Evolutionary conservation across 768 basidiomycete species (phyloP).

Genomic region (Mycena pura): DNA sequence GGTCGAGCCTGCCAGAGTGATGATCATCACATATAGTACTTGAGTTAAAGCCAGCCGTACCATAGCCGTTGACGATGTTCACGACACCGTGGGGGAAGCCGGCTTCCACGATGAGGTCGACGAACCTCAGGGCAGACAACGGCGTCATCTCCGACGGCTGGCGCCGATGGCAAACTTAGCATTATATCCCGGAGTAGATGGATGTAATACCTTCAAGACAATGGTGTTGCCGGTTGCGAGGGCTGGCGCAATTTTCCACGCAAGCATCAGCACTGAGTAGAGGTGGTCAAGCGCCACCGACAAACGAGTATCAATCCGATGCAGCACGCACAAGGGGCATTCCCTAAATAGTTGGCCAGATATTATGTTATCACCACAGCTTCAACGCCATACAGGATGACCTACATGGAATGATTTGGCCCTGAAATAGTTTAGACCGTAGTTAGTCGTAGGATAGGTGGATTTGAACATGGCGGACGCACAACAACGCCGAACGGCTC

Average conservation of each 20-base stretch:
- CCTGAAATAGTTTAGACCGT: conserved; percentile 22
- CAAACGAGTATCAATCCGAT: not conserved
- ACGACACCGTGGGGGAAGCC: conserved; percentile 77
- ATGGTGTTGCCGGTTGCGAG: conserved; percentile 61
- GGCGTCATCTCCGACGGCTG: conserved; percentile 74
- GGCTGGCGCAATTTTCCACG: conserved; percentile 39
- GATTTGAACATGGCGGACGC: conserved; percentile 15
- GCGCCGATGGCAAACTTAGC: not conserved
- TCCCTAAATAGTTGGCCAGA: no score
- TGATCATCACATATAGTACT: conserved; percentile 46
- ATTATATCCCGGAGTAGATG: not conserved
- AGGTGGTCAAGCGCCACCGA: not conserved
- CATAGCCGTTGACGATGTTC: conserved; percentile 73
- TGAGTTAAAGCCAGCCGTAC: conserved; percentile 49
- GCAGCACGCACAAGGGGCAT: conserved; percentile 63
- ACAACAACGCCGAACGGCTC: conserved; percentile 64
- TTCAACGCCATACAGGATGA: no score
- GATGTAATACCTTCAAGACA: conserved; percentile 53
- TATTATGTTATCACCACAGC: no score
- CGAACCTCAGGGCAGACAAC: conserved; percentile 58
- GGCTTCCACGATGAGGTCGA: conserved; percentile 63
- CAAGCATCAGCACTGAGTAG: conserved; percentile 31
- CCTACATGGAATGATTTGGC: conserved; percentile 54
- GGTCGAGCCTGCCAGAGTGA: conserved; percentile 30
- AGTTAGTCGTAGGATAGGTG: no score